Percentiles rank a stretch among this genome's conserved stretches.
Evolutionary conservation across 495 filamentous ascomycete species (phyloP).

Genomic region (Penicillium paxilli): DNA sequence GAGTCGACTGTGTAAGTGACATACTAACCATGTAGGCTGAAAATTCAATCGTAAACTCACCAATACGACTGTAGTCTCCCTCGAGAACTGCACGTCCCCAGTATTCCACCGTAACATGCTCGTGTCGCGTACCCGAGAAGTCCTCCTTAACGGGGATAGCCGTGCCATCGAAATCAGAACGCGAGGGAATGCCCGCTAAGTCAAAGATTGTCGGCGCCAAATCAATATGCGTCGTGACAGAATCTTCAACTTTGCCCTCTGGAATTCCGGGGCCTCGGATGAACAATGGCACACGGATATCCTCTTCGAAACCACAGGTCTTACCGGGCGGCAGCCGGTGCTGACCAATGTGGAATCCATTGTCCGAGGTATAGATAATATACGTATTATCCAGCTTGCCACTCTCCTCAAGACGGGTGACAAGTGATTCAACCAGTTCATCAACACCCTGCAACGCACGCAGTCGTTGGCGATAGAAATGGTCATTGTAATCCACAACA

Average conservation of each 20-base stretch:
- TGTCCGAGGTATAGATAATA: slow-evolving; percentile 72
- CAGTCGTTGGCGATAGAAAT: slow-evolving; percentile 65
- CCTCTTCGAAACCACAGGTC: slow-evolving; percentile 69
- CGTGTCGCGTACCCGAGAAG: slow-evolving; percentile 46
- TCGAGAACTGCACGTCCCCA: slow-evolving; percentile 59
- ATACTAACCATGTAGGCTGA: neutral
- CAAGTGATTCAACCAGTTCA: slow-evolving; percentile 62
- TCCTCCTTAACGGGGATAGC: slow-evolving; percentile 49
- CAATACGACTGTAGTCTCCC: slow-evolving; percentile 36
- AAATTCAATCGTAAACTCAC: slow-evolving; percentile 16
- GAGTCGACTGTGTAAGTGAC: neutral
- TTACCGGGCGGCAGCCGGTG: slow-evolving; percentile 73
- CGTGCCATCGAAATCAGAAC: slow-evolving; percentile 60
- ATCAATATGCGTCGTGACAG: slow-evolving; percentile 69
- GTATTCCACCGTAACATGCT: slow-evolving; percentile 67
- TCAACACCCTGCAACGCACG: slow-evolving; percentile 67
- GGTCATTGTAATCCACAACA: slow-evolving; percentile 64
- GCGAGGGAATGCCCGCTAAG: slow-evolving; percentile 44
- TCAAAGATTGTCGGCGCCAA: slow-evolving; percentile 65
- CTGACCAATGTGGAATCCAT: slow-evolving; percentile 75
- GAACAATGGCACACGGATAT: slow-evolving; percentile 68
- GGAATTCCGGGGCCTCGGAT: slow-evolving; percentile 61
- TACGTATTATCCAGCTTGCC: slow-evolving; percentile 66
- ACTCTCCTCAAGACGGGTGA: slow-evolving; percentile 50
- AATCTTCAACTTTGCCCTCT: slow-evolving; percentile 40